Conservation (phyloP, 371 early-diverging fungal genomes). For the Chytridiales sp. region DNA sequence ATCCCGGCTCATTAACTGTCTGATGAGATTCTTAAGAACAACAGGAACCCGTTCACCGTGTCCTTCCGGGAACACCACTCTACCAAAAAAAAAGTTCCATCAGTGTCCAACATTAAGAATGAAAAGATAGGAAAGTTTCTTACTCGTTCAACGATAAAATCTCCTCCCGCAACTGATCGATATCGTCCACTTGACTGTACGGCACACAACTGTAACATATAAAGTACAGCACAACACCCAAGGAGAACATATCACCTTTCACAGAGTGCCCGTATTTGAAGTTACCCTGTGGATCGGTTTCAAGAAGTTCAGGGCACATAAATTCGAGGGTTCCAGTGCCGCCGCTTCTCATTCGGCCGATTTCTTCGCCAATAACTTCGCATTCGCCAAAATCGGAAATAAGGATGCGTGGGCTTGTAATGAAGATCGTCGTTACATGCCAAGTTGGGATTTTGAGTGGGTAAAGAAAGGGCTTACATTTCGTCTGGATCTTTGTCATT, state of each 20-base stretch:
- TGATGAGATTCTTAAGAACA: slow-evolving; percentile 26
- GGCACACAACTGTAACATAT: slow-evolving; percentile 85
- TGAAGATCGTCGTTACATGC: background rate
- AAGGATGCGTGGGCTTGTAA: slow-evolving; percentile 70
- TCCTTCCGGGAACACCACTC: slow-evolving; percentile 19
- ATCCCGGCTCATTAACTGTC: slow-evolving; percentile 24
- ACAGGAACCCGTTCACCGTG: slow-evolving; percentile 27
- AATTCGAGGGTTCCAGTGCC: slow-evolving; percentile 96
- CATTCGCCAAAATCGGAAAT: slow-evolving; percentile 97
- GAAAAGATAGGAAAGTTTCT: background rate
- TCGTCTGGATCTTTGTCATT: slow-evolving; percentile 33
- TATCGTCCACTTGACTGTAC: slow-evolving; percentile 80
- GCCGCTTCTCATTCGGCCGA: slow-evolving; percentile 69
- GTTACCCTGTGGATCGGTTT: slow-evolving; percentile 9
- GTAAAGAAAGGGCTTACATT: slow-evolving; percentile 21
- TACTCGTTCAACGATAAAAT: slow-evolving; percentile 61
- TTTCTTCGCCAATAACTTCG: slow-evolving; percentile 59
- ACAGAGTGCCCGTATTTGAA: slow-evolving; percentile 68
- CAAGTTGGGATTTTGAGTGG: background rate
- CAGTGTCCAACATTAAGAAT: background rate
- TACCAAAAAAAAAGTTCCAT: background rate
- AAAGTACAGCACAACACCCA: slow-evolving; percentile 90
- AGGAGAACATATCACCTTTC: slow-evolving; percentile 91
- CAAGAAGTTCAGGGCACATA: slow-evolving; percentile 77
- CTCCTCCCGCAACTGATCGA: slow-evolving; percentile 76